Evolutionary conservation across 768 basidiomycete species (phyloP), one percentile per base, ranked within the genome.

Genomic region (Xanthoconium stramineum): DNA sequence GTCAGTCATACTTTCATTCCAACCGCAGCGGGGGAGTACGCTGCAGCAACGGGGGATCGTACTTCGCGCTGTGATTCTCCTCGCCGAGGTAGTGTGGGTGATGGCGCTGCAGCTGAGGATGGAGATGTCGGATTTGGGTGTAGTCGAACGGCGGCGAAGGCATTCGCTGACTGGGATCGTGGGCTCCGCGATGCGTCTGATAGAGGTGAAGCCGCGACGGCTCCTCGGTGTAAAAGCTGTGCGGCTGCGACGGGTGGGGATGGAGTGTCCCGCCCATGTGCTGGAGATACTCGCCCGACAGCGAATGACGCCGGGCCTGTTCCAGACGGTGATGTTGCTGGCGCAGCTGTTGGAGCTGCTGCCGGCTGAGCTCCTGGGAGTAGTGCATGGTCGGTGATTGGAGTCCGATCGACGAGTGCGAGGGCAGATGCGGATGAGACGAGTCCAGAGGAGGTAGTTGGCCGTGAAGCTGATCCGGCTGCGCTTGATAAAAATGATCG

Each of bases 381-480:
- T 82, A 82, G 50, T 70, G 69, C 30, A 57, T 69, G 59, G 64
- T 62, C 35, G 51, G 67, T 29, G 71, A 65, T 9, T 44, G 72
- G 67, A 58, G 72, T 61, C 60, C 73, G 69, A 74, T 83, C 82
- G 76, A 76, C 74, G 78, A 83, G 76, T 66, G 72, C 73, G 72
- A 80, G 74, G 66, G 77, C 74, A 61, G 75, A 75, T 61, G 79
- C 78, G 40, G 73, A 76, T 60, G 77, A 71, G 69, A 76, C 70
- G 69, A 80, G 76, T 59, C 74, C 76, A 61, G 72, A 73, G 51
- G 78, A 74, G 49, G 78, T 80, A 61, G 70, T 72, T 52, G 78
- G 78, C 38, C 78, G 72, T 70, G 75, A 71, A 62, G 65, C 61
- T 61, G 64, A 59, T 66, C 69, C 67, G 58, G 64, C 30, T 59